These are phyloP conservation scores for Melampsora larici-populina DNA, from an alignment of 1,284 basidiomycete genomes.

Conservation along the genomic window DNA sequence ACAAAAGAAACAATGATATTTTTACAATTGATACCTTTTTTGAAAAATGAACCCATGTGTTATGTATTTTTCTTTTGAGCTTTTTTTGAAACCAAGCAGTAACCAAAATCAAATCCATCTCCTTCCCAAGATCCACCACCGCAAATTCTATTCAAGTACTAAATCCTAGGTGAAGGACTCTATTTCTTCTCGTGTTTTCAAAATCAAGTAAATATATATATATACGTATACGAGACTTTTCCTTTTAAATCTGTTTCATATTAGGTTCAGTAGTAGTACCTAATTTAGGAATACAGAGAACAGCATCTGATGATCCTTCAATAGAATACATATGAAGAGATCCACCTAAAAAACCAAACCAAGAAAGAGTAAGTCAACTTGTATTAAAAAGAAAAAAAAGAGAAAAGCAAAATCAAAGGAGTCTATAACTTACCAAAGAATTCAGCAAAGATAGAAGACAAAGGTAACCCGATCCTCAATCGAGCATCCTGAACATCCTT, in stretches of 20 bases:
- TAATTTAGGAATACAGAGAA: slow-evolving; percentile 35
- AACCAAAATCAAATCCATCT: no score
- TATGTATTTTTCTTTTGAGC: no score
- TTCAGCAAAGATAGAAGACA: slow-evolving; percentile 81
- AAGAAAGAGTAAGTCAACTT: not conserved
- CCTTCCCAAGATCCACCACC: no score
- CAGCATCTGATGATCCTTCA: slow-evolving; percentile 65
- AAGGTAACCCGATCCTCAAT: slow-evolving; percentile 72
- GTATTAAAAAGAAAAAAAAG: no score
- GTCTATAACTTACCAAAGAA: slow-evolving; percentile 56
- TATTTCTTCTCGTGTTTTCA: no score
- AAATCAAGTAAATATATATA: no score
- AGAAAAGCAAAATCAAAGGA: not conserved
- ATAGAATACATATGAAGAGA: slow-evolving; percentile 73
- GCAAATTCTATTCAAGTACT: no score
- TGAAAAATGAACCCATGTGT: no score
- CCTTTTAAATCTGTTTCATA: not conserved
- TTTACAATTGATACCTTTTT: no score
- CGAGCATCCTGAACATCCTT: slow-evolving; percentile 59
- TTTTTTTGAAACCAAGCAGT: no score
- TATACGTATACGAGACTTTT: not conserved
- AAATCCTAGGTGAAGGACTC: no score
- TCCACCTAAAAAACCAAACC: slow-evolving; percentile 64
- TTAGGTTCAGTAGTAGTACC: slow-evolving; percentile 33
- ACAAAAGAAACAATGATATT: no score